Evolutionary conservation across 148 eudicot species (phyloP), one percentile per base, ranked within the genome.

Genomic region (Vaccinium macrocarpon): DNA sequence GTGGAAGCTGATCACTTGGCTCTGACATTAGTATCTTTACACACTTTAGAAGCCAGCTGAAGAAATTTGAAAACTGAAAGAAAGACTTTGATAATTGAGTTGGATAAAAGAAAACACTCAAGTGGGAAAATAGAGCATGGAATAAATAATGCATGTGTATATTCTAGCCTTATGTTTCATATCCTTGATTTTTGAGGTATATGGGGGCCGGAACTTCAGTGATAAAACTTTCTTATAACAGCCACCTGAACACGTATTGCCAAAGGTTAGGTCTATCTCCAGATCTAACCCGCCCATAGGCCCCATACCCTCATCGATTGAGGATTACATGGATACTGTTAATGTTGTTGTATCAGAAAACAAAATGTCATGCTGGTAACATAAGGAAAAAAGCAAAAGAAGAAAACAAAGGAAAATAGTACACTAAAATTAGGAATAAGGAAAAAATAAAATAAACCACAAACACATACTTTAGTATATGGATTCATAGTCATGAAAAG

Each of bases 21-120:
- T 97, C 99, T 76, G 98, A 87, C 98, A 95, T 95, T 75, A 97
- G 93, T 84, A 93, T 90, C 92, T 90, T 97, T 71, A 93, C 92
- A 78, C 90, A 92, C 85, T 93, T 95, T 76, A 89, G 90, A 51
- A 97, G 94, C 99, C 99, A 97, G 88, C 84, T 92, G 91, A 95
- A 97, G 86, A 97, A 97, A 91, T 93, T 95, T 84, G 98, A 88
- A 84, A 91, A 95, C 99, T 97, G 95, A 81, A 89, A 79, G 62
- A 85, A 86, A 86, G 71, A 85, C 8, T 56, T 52, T 32, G 11
- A 87, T 35, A 68, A 74, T n/a, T n/a, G 15, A 83, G 23, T 61
- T 10, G 19, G 25, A 76, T 29, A 4, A 52, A 51, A 5, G 25
- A 79, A 1, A 42, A 25, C 14, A 23, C 16, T 49, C 52, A 79